Evolutionary conservation across 768 basidiomycete genomes (phyloP), one percentile per base, ranked within the genome.

Genomic region (Serendipita indica): DNA sequence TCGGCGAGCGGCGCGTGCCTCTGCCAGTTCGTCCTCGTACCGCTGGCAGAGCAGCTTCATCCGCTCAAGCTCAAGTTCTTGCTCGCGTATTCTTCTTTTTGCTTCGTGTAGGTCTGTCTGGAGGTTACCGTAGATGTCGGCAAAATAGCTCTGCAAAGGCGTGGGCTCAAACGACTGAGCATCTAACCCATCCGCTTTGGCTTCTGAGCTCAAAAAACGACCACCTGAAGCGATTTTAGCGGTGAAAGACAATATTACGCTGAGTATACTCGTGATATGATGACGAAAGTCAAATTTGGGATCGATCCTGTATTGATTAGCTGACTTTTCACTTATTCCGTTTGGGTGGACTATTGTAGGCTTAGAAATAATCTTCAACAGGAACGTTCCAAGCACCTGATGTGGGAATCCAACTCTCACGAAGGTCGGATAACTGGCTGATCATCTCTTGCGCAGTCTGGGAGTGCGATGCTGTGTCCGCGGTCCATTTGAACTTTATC

Each of bases 241-340:
- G 20, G 10, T 37, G 35, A n/a, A 37, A 37, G 2, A 54, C 49
- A 28, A 25, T 54, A 27, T 22, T 12, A 10, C 22, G 32, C 25
- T 20, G 22, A 54, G 41, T n/a, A 54, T 54, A 54, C 49, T 54
- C 32, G n/a, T n/a, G 49, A 54, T 30, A 54, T 54, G 49, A n/a
- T 54, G 3, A 16, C 30, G 16, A 30, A 54, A 54, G 30, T 54
- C 49, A 28, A 54, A 54, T 10, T 54, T 54, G 20, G 49, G 49
- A 18, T 54, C 4, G 22, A 54, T 54, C 7, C 32, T 18, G n/a
- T 28, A 30, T 13, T 30, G 49, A 4, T 37, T 37, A 12, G 49
- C 4, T 54, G 49, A 33, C 32, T 18, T 4, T 37, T 10, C n/a
- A n/a, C 35, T 37, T n/a, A n/a, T 37, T 37, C 10, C 35, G 35